Percentiles rank a stretch among this genome's conserved stretches.
Evolutionary conservation across 176 grass and related monocot species (phyloP).

Genomic region (Rhynchospora pubera): DNA sequence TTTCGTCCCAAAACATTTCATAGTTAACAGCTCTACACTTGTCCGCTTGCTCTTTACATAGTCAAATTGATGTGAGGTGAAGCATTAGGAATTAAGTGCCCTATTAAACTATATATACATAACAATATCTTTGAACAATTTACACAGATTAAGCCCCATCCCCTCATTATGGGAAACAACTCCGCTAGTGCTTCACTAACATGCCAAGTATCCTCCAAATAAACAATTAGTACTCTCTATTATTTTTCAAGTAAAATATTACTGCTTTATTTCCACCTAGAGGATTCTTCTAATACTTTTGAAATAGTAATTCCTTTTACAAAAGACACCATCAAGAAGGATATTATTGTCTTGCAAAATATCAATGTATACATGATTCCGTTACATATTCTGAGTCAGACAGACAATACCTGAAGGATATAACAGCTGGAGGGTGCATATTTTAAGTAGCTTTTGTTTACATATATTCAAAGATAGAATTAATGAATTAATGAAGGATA

Average conservation of each 20-base stretch:
- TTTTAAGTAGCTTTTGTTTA: background rate
- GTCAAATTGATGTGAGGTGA: background rate
- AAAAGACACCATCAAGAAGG: background rate
- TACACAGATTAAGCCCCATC: background rate
- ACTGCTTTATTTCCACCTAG: background rate
- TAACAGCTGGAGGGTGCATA: background rate
- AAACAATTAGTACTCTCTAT: background rate
- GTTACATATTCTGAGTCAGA: background rate
- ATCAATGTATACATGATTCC: background rate
- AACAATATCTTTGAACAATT: conserved; percentile 16
- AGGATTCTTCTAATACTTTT: background rate
- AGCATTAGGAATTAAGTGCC: background rate
- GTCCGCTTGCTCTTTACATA: background rate
- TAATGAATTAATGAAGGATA: background rate
- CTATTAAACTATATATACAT: conserved; percentile 7
- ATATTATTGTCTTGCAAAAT: background rate
- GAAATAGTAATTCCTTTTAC: background rate
- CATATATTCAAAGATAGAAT: background rate
- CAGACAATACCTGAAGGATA: background rate
- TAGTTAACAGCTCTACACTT: background rate
- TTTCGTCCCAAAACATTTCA: background rate
- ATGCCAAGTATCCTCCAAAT: background rate
- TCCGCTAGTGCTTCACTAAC: conserved; percentile 4
- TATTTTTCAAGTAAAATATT: background rate
- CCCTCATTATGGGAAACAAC: conserved; percentile 9